Evolutionary conservation across 2,329 filamentous ascomycete species (phyloP).

Genomic region (Penicillium psychrosexuale): DNA sequence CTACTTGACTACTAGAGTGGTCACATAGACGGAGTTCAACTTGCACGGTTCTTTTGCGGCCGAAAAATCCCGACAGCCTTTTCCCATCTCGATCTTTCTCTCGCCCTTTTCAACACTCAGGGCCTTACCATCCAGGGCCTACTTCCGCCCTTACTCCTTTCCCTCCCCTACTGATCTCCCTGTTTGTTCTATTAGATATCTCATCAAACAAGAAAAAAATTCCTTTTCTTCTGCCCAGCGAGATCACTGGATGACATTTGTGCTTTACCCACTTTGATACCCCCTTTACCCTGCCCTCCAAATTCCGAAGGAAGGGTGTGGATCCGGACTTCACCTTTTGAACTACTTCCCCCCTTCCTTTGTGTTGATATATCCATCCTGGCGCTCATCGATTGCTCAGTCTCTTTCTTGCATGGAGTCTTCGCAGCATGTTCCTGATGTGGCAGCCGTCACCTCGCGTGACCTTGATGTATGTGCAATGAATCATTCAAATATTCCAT

Average conservation of each 20-base stretch:
- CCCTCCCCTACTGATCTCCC: constrained; percentile 1
- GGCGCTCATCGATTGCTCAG: constrained; percentile 30
- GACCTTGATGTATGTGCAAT: constrained; percentile 25
- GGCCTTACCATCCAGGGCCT: constrained; percentile 13
- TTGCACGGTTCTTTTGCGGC: constrained; percentile 11
- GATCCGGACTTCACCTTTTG: neutral
- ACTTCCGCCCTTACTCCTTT: constrained; percentile 2
- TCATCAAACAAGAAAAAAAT: constrained; percentile 16
- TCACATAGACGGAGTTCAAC: constrained; percentile 11
- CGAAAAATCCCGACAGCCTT: constrained; percentile 5
- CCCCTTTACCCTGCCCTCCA: constrained; percentile 4
- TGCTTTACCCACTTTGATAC: constrained; percentile 13
- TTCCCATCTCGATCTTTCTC: neutral
- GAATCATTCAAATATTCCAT: constrained; percentile 6
- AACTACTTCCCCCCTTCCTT: neutral
- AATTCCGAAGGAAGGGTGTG: neutral
- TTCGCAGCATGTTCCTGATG: constrained; percentile 20
- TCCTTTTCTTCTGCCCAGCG: constrained; percentile 10
- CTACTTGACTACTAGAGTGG: constrained; percentile 7
- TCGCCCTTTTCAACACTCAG: constrained; percentile 5
- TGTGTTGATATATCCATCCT: constrained; percentile 19
- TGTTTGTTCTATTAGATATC: constrained; percentile 14
- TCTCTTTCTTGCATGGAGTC: neutral
- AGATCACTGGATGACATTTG: constrained; percentile 11
- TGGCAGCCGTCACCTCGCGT: constrained; percentile 37